Evolutionary conservation across 164 flowering plant genomes (phyloP).

Genomic region (Malania oleifera): DNA sequence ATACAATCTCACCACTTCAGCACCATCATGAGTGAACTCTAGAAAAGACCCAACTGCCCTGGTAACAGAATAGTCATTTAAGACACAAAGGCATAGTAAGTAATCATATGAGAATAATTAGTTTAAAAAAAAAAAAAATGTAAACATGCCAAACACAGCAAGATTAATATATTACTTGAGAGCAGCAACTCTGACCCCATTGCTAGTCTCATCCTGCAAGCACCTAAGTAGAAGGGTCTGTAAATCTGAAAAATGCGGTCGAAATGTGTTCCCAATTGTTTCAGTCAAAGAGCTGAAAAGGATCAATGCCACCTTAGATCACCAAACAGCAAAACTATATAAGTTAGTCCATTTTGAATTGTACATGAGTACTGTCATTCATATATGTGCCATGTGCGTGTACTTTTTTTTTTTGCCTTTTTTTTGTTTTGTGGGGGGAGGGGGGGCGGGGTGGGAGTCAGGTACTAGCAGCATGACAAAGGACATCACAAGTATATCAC

Average conservation of each 20-base stretch:
- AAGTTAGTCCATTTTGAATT: background rate
- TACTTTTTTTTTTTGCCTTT: too few species aligned
- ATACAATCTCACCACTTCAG: constrained; percentile 71
- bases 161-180: constrained; percentile 55
- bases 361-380: background rate
- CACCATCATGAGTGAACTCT: constrained; percentile 78
- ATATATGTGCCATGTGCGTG: too few species aligned
- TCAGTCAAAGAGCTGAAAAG: constrained; percentile 96
- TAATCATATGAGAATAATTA: background rate
- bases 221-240: constrained; percentile 84
- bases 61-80: constrained; percentile 10
- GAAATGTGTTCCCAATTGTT: constrained; percentile 82
- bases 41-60: constrained; percentile 98
- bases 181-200: constrained; percentile 92
- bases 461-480: too few species aligned
- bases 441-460: too few species aligned
- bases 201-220: constrained; percentile 87
- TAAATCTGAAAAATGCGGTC: constrained; percentile 67
- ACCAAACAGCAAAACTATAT: constrained; percentile 7
- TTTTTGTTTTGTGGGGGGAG: too few species aligned
- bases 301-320: constrained; percentile 76
- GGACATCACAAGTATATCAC: too few species aligned
- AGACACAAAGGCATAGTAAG: background rate
- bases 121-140: background rate
- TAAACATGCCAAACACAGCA: background rate